These are phyloP conservation scores for Rhizoclosmatium globosum DNA, from an alignment of 192 early-diverging fungal genomes.

Conservation along the genomic window DNA sequence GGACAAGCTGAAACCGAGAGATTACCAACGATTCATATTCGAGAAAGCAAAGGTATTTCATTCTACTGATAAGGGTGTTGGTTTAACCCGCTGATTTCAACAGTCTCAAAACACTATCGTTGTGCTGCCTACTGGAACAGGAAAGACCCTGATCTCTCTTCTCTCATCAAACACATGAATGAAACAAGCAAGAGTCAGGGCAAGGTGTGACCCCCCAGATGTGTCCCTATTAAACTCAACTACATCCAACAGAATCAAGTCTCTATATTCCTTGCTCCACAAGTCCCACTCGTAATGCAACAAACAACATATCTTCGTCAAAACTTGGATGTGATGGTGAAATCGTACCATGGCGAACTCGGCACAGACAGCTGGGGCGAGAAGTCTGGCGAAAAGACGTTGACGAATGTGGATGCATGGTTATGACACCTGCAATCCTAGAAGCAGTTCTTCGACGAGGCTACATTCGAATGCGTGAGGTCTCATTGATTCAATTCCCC, in stretches of 20 bases:
- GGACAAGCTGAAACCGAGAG: not conserved
- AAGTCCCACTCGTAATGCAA: constrained; percentile 87
- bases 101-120: constrained; percentile 79
- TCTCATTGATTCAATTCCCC: constrained; percentile 33
- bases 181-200: not conserved
- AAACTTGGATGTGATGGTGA: constrained; percentile 71
- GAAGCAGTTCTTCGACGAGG: constrained; percentile 79
- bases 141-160: constrained; percentile 94
- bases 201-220: not conserved
- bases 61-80: not conserved
- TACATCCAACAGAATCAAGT: constrained; percentile 19
- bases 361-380: constrained; percentile 54
- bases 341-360: constrained; percentile 73
- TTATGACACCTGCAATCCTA: constrained; percentile 89
- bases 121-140: constrained; percentile 91
- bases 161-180: constrained; percentile 81
- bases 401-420: constrained; percentile 73
- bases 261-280: constrained; percentile 81
- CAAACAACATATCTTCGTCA: constrained; percentile 79
- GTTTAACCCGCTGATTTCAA: not conserved
- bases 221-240: not conserved
- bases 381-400: constrained; percentile 66
- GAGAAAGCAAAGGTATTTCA: constrained; percentile 15
- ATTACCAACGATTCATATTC: constrained; percentile 30
- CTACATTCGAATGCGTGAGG: constrained; percentile 66